Evolutionary conservation across 345 rosid species (phyloP).

Genomic region (Euphorbia tirucalli): DNA sequence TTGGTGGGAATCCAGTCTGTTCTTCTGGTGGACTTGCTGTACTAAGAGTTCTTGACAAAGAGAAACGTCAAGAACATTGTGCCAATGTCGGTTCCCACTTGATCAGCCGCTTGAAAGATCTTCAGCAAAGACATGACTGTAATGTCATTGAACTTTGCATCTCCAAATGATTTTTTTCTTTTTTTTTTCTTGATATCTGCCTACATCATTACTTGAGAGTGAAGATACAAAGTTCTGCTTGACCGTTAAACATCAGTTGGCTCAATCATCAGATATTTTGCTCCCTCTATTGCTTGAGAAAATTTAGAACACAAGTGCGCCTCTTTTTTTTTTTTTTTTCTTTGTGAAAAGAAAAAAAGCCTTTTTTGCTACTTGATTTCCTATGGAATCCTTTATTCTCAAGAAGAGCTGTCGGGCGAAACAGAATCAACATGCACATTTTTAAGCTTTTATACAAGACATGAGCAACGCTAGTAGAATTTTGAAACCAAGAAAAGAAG

Average conservation of each 20-base stretch:
- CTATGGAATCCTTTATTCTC: background rate
- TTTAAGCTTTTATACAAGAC: background rate
- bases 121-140: slow-evolving; percentile 75
- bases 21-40: slow-evolving; percentile 97
- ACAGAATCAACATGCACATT: background rate
- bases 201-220: no score
- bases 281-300: no score
- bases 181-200: background rate
- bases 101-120: slow-evolving; percentile 59
- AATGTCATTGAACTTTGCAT: slow-evolving; percentile 26
- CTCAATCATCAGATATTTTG: background rate
- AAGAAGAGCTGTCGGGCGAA: background rate
- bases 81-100: slow-evolving; percentile 74
- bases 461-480: background rate
- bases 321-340: no score
- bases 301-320: background rate
- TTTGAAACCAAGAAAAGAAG: background rate
- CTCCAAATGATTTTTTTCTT: background rate
- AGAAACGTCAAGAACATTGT: slow-evolving; percentile 84
- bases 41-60: slow-evolving; percentile 81
- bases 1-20: slow-evolving; percentile 97
- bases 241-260: background rate
- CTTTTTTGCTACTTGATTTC: background rate
- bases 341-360: no score
- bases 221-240: background rate